Conservation (phyloP, 495 filamentous ascomycete species). For the Massariosphaeria phaeospora region DNA sequence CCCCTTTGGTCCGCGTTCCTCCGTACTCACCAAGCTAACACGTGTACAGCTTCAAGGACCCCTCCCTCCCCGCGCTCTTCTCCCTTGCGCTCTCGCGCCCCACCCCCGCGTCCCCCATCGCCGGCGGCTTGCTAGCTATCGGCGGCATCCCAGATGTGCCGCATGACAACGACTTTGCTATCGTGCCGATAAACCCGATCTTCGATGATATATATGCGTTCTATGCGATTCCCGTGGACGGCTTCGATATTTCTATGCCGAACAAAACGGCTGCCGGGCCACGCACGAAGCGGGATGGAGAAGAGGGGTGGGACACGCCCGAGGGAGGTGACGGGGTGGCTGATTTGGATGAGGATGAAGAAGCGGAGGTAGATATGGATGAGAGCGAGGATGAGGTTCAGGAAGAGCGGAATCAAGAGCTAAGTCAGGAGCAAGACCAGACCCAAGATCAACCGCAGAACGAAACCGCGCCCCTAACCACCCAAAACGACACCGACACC, state of each 20-base stretch:
- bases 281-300: too few species aligned
- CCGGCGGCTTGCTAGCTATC: slow-evolving; percentile 45
- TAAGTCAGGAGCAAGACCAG: too few species aligned
- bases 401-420: too few species aligned
- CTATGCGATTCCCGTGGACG: slow-evolving; percentile 45
- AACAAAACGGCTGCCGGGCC: too few species aligned
- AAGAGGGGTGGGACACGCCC: too few species aligned
- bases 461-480: too few species aligned
- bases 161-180: slow-evolving; percentile 40
- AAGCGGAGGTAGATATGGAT: too few species aligned
- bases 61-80: slow-evolving; percentile 53
- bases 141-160: slow-evolving; percentile 49
- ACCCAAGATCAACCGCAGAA: too few species aligned
- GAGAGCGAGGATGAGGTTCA: too few species aligned
- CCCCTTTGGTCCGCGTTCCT: neutral
- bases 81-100: slow-evolving; percentile 44
- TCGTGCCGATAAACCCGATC: slow-evolving; percentile 38
- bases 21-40: slow-evolving; percentile 47
- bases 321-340: too few species aligned
- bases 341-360: too few species aligned
- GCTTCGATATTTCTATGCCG: slow-evolving; percentile 32
- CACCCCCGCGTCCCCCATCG: neutral
- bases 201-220: slow-evolving; percentile 33
- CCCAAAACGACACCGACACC: too few species aligned
- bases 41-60: slow-evolving; percentile 50